Evolutionary conservation across 805 yeast genomes (phyloP), one percentile per base, ranked within the genome.

Genomic region (Yarrowia keelungensis): DNA sequence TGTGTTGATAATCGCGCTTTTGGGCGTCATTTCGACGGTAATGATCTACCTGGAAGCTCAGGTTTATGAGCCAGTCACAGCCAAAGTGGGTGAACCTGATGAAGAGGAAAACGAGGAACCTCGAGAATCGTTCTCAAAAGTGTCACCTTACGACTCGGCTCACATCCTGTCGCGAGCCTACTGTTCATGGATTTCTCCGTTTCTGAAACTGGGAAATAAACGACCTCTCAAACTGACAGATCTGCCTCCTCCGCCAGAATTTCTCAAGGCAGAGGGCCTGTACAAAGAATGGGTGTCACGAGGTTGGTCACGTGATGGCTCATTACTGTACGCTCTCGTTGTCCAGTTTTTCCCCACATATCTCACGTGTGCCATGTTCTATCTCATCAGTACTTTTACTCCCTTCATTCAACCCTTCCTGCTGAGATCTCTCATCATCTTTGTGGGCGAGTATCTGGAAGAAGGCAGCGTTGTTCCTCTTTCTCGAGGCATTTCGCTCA

Each of bases 401-500:
- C 83, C 83, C 1, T 80, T 77, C 70, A 77, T 77, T n/a, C 81
- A 79, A 69, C 84, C 84, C 0, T 83, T 81, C 69, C 71, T 82
- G 38, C 73, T 82, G 56, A 71, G 82, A 35, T 65, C 77, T 0
- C 75, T 81, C 58, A 80, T 81, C 46, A 59, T 71, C 32, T 87
- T 83, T 74, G 88, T 87, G 58, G 80, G 82, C 45, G 83, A 81
- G 35, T 81, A 82, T 70, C 62, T 53, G 5, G n/a, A 41, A 79
- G 79, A 82, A 65, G 81, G 81, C 12, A 68, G 72, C 5, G 75
- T 77, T 43, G 41, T 73, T 43, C 95, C 97, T 5, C 79, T 90
- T 26, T 83, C 91, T 0, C 85, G 82, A 73, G 97, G 97, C 45
- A 85, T 89, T 70, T 86, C 89, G 87, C 86, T 91, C 74, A 89